Base-by-base conservation (phyloP, 345 rosid genomes). In the Hibiscus syriacus region DNA sequence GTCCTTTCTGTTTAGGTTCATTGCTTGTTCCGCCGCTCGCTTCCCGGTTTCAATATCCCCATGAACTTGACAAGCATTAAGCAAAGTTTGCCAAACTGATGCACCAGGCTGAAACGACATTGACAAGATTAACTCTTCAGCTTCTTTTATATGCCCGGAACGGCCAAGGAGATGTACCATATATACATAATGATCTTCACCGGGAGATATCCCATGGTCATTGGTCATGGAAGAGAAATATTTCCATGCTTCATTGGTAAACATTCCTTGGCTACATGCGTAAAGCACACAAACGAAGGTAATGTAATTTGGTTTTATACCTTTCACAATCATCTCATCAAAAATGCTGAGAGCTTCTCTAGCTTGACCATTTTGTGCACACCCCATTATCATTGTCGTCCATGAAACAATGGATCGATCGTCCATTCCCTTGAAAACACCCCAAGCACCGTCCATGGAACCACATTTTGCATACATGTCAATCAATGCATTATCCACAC, bases 381-480 rank as follows among this genome's bases (percentile, higher is more conserved):
- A 85, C 3, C 86, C 84, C 67, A 78, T 78, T 30, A 85, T 80
- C 86, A 83, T 76, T 3, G 84, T 74, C 23, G 87, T 79, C 86
- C 87, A 85, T 0, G 90, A 73, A 53, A 85, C 76, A 39, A 81
- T 74, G 12, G 86, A 68, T 34, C 65, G 73, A 25, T 74, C 75
- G 14, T 45, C 68, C 76, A 78, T 76, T 1, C 56, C 75, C 27
- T 10, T 54, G 25, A 81, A 85, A 60, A 81, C 77, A 52, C 58
- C 61, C 80, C 80, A 41, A 19, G 86, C 84, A 74, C 50, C 69
- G 54, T 80, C 83, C 86, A 83, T 73, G 68, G 72, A 78, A 36
- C 87, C 84, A 26, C 83, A 78, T 68, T 85, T 85, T 27, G 73
- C 76, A 49, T 81, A 85, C 86, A 85, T 80, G 70, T 85, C 87